Evolutionary conservation across 768 basidiomycete species (phyloP).

Genomic region (Russula compacta): DNA sequence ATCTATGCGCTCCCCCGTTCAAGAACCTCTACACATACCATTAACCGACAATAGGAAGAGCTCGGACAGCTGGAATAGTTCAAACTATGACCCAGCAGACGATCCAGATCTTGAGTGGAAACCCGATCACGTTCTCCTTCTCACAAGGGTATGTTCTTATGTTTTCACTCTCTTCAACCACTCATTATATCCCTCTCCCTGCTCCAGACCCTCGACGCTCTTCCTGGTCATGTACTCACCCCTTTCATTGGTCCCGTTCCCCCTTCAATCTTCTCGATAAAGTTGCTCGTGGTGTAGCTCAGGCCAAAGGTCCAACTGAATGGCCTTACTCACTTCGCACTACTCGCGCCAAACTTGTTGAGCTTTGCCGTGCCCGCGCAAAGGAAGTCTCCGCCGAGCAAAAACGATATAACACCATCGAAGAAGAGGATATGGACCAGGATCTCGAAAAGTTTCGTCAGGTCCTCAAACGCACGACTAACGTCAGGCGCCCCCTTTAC

Average conservation of each 20-base stretch:
- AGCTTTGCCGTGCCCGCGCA: slow-evolving; percentile 59
- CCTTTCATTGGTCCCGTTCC: slow-evolving; percentile 81
- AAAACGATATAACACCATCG: slow-evolving; percentile 34
- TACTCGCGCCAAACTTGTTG: slow-evolving; percentile 75
- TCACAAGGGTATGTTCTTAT: slow-evolving; percentile 46
- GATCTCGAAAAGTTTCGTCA: slow-evolving; percentile 25
- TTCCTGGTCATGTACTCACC: slow-evolving; percentile 76
- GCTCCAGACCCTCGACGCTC: slow-evolving; percentile 66
- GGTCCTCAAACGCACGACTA: slow-evolving; percentile 39
- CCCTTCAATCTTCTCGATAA: slow-evolving; percentile 83
- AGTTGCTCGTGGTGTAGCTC: slow-evolving; percentile 66
- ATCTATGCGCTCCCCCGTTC: slow-evolving; percentile 44
- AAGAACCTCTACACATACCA: slow-evolving; percentile 44
- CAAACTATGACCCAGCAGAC: slow-evolving; percentile 53
- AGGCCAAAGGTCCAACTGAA: slow-evolving; percentile 65
- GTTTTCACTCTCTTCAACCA: slow-evolving; percentile 6
- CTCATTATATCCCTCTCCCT: slow-evolving; percentile 14
- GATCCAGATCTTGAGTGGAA: slow-evolving; percentile 67
- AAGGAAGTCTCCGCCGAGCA: slow-evolving; percentile 35
- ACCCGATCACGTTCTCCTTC: slow-evolving; percentile 58
- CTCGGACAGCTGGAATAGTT: slow-evolving; percentile 80
- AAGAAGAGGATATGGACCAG: slow-evolving; percentile 38
- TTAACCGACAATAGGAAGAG: slow-evolving; percentile 50
- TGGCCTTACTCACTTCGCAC: slow-evolving; percentile 81
- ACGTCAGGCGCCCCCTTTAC: slow-evolving; percentile 53